A percentile compares a stretch with the other conserved stretches of the same genome.
These are phyloP conservation scores for Fusarium nisikadoi DNA, from an alignment of 2,329 filamentous ascomycete genomes.

Conservation along the genomic window DNA sequence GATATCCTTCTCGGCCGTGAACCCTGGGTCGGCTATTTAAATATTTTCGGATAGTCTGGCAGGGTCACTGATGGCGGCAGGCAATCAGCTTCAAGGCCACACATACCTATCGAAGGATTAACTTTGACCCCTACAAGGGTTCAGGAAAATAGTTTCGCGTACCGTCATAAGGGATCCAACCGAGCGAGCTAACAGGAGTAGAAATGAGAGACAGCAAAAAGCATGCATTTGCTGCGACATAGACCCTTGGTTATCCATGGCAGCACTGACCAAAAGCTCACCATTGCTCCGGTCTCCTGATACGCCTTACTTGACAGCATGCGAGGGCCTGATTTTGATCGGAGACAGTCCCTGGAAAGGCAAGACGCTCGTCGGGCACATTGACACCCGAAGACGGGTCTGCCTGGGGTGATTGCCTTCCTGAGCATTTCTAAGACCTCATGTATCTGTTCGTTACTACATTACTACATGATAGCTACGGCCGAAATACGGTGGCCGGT, in stretches of 20 bases:
- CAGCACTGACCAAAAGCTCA: constrained; percentile 18
- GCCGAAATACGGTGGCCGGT: constrained; percentile 18
- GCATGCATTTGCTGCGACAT: background rate
- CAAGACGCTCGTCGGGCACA: constrained; percentile 19
- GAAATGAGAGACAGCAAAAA: constrained; percentile 15
- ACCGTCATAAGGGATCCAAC: constrained; percentile 10
- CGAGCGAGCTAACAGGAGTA: constrained; percentile 12
- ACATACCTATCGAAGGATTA: constrained; percentile 16
- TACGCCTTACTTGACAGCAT: constrained; percentile 12
- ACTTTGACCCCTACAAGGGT: constrained; percentile 16
- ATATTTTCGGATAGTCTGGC: constrained; percentile 25
- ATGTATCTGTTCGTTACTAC: background rate
- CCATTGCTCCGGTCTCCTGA: constrained; percentile 14
- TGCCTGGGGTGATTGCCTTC: background rate
- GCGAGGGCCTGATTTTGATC: constrained; percentile 9
- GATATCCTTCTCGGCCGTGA: constrained; percentile 18
- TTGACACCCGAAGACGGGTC: background rate
- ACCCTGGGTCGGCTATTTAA: constrained; percentile 31
- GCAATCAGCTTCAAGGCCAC: constrained; percentile 16
- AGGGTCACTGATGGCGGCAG: constrained; percentile 13
- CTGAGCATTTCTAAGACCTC: background rate
- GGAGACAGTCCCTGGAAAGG: constrained; percentile 29
- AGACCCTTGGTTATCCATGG: constrained; percentile 9
- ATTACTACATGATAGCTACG: constrained; percentile 4
- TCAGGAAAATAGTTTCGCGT: constrained; percentile 22